A percentile compares a stretch with the other conserved stretches of the same genome.
Evolutionary conservation across 805 yeast genomes (phyloP).

Genomic region (Lipomyces japonicus): DNA sequence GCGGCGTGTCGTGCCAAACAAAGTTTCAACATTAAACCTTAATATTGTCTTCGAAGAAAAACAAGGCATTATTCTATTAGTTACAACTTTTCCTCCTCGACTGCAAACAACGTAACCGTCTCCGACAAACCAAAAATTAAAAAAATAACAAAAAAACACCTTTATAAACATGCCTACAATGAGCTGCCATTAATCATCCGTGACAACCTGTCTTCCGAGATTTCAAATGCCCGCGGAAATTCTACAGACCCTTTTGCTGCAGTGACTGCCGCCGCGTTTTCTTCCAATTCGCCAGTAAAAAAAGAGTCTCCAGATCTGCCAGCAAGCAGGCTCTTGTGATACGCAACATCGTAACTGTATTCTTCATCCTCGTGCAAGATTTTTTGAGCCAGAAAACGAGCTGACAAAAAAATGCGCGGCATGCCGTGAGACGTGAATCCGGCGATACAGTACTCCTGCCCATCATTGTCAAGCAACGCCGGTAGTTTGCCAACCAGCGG

Average conservation of each 20-base stretch:
- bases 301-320: neutral
- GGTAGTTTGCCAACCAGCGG: slow-evolving; percentile 47
- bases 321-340: neutral
- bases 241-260: neutral
- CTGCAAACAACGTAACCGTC: too few species aligned
- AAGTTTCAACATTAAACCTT: too few species aligned
- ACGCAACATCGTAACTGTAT: slow-evolving; percentile 13
- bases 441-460: slow-evolving; percentile 42
- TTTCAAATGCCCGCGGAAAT: neutral
- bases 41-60: too few species aligned
- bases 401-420: slow-evolving; percentile 46
- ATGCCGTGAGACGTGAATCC: slow-evolving; percentile 54
- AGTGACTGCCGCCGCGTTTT: neutral
- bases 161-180: too few species aligned
- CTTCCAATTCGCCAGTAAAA: neutral
- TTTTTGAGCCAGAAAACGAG: slow-evolving; percentile 39
- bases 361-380: slow-evolving; percentile 17
- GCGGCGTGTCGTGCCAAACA: too few species aligned
- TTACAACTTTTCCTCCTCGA: too few species aligned
- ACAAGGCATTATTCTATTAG: too few species aligned
- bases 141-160: too few species aligned
- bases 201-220: neutral
- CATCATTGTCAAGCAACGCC: slow-evolving; percentile 29
- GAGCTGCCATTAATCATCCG: too few species aligned
- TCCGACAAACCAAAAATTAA: too few species aligned